Evolutionary conservation across 2,329 filamentous ascomycete genomes (phyloP), one percentile per base, ranked within the genome.

Genomic region (Achaetomium macrosporum): DNA sequence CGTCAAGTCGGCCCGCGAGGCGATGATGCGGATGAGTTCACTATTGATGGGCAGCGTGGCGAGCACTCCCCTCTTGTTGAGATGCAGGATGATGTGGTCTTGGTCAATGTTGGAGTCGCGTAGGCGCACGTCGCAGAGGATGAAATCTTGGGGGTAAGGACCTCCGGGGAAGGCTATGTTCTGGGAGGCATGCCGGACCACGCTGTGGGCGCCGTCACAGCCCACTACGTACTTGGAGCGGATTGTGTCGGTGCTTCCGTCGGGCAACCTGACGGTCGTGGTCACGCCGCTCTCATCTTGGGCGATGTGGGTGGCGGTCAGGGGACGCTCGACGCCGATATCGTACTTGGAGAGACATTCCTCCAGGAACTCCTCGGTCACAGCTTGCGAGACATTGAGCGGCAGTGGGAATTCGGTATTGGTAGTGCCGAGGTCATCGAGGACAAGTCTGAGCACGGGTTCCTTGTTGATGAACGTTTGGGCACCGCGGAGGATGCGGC

Each of bases 121-220:
- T 2, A 63, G 45, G 37, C 44, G 66, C 6, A 71, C 63, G 49
- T 77, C 75, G 40, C 69, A 69, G 16, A 77, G 71, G 33, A 73
- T 69, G 53, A 75, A 76, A 4, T 71, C 61, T 40, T 73, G 71
- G 1, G 66, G 61, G 46, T 76, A 77, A 1, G 68, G 64, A 2
- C 63, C 69, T 1, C 74, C 74, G 5, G 71, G 65, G 47, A 72
- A 76, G 6, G 63, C 62, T 20, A 76, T 64, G 16, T 63, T 65
- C 15, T 60, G 61, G 19, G 71, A 67, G 0, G 61, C 56, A 48
- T 68, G 69, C 16, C 75, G 69, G 10, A 77, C 74, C 3, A 63
- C 55, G 25, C 71, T 74, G 57, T 73, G 73, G 0, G 72, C 69
- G 17, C 75, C 75, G 50, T 78, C 75, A 48, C 74, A 76, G 19